These are phyloP conservation scores for Sporisorium graminicola DNA, from an alignment of 1,284 basidiomycete genomes.

Conservation along the genomic window DNA sequence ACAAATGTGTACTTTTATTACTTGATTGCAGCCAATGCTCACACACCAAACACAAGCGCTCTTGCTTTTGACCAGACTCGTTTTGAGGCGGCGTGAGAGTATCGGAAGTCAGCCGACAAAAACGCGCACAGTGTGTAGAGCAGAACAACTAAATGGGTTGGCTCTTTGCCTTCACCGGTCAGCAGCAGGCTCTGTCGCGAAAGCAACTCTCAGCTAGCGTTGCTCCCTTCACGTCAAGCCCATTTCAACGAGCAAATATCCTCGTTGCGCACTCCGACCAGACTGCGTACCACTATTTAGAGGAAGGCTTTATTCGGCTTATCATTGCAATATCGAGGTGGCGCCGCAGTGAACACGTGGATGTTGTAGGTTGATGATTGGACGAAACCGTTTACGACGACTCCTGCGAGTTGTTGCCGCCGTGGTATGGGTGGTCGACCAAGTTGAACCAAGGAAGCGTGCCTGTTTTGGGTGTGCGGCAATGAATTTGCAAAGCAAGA, in stretches of 20 bases:
- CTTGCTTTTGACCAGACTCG: neutral
- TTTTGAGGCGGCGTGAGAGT: neutral
- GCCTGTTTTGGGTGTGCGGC: slow-evolving; percentile 27
- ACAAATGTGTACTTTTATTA: slow-evolving; percentile 6
- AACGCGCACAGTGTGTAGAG: neutral
- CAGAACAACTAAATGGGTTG: neutral
- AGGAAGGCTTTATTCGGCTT: neutral
- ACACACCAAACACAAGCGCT: neutral
- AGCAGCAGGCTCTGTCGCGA: neutral
- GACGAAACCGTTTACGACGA: slow-evolving; percentile 22
- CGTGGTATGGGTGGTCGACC: slow-evolving; percentile 67
- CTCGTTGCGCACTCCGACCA: neutral
- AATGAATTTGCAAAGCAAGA: neutral
- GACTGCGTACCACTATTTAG: neutral
- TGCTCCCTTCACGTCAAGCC: neutral
- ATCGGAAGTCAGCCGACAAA: neutral
- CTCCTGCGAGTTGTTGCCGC: slow-evolving; percentile 32
- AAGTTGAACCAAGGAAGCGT: slow-evolving; percentile 69
- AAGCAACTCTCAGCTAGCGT: neutral
- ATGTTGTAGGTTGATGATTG: neutral
- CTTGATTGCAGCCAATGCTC: neutral
- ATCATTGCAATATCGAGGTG: neutral
- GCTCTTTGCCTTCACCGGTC: neutral
- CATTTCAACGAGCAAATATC: neutral
- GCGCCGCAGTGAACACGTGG: neutral